These are phyloP conservation scores for Nitzschia putrida DNA, from an alignment of 108 stramenopile genomes.

Conservation along the genomic window DNA sequence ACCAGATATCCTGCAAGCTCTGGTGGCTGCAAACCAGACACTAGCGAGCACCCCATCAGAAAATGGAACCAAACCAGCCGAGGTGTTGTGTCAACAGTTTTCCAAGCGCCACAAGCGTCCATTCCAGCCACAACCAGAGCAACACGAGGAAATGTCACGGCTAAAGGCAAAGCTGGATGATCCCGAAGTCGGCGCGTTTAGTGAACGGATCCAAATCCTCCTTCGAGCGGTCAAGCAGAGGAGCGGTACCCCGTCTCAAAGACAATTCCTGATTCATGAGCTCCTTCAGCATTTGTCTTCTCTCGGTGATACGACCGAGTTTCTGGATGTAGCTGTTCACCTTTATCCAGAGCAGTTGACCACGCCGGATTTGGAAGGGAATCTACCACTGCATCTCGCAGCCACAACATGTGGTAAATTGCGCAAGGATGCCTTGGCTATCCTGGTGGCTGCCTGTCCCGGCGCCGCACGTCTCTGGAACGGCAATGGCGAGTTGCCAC, in stretches of 20 bases:
- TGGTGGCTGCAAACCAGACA: constrained; percentile 18
- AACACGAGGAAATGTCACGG: not conserved
- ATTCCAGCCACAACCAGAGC: not conserved
- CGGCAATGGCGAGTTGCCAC: constrained; percentile 16
- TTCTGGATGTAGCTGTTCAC: constrained; percentile 27
- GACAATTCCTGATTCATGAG: constrained; percentile 1
- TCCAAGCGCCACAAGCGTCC: constrained; percentile 7
- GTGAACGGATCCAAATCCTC: constrained; percentile 8
- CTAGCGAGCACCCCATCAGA: constrained; percentile 21
- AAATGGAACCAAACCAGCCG: constrained; percentile 15
- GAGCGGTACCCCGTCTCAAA: not conserved
- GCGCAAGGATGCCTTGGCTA: constrained; percentile 21
- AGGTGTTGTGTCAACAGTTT: constrained; percentile 20
- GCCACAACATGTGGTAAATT: not conserved
- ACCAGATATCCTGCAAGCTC: constrained; percentile 14
- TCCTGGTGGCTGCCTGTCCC: constrained; percentile 21
- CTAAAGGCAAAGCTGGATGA: not conserved
- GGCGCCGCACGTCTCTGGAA: constrained; percentile 18
- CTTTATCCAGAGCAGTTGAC: constrained; percentile 16
- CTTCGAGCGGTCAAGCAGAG: constrained; percentile 1
- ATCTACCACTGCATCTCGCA: constrained; percentile 21
- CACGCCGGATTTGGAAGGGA: constrained; percentile 17
- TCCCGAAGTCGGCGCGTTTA: constrained; percentile 16
- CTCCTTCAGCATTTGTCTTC: constrained; percentile 3
- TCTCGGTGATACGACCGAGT: constrained; percentile 18